Percentiles rank a stretch among this genome's conserved stretches.
phyloP scores from a whole-genome alignment of 2,329 filamentous ascomycete genomes.

The Rhytidhysteron rufulum region DNA sequence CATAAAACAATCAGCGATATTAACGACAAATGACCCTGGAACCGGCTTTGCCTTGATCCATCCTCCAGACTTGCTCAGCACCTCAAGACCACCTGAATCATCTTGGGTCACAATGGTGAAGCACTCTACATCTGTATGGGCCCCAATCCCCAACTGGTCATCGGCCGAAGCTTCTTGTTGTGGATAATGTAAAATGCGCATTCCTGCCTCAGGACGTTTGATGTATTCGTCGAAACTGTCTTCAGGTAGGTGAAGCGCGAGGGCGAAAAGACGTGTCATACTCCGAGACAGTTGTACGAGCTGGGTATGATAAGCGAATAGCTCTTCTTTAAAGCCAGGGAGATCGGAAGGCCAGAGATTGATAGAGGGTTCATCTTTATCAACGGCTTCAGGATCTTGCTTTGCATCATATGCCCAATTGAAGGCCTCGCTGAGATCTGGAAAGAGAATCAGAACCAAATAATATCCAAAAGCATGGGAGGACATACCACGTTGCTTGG shows the following conservation, averaged over 20 bases:
- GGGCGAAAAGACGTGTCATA: slow-evolving; percentile 39
- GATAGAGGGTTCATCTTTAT: slow-evolving; percentile 8
- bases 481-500: slow-evolving; percentile 46
- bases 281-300: slow-evolving; percentile 36
- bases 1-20: slow-evolving; percentile 31
- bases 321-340: slow-evolving; percentile 34
- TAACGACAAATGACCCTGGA: slow-evolving; percentile 30
- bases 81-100: slow-evolving; percentile 19
- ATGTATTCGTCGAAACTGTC: slow-evolving; percentile 39
- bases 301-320: slow-evolving; percentile 34
- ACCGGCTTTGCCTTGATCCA: slow-evolving; percentile 33
- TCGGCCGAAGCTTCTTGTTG: slow-evolving; percentile 25
- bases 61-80: slow-evolving; percentile 30
- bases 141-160: slow-evolving; percentile 36
- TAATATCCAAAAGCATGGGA: no score
- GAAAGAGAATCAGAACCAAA: slow-evolving; percentile 32
- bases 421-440: slow-evolving; percentile 22
- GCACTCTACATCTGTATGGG: slow-evolving; percentile 31
- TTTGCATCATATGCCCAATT: slow-evolving; percentile 16
- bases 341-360: slow-evolving; percentile 28
- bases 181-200: slow-evolving; percentile 41
- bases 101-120: slow-evolving; percentile 12
- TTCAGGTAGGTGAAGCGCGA: slow-evolving; percentile 40
- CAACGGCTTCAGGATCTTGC: slow-evolving; percentile 11
- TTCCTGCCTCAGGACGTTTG: slow-evolving; percentile 40